These are phyloP conservation scores for Saturnispora diversa DNA, from an alignment of 805 yeast genomes.

Conservation along the genomic window DNA sequence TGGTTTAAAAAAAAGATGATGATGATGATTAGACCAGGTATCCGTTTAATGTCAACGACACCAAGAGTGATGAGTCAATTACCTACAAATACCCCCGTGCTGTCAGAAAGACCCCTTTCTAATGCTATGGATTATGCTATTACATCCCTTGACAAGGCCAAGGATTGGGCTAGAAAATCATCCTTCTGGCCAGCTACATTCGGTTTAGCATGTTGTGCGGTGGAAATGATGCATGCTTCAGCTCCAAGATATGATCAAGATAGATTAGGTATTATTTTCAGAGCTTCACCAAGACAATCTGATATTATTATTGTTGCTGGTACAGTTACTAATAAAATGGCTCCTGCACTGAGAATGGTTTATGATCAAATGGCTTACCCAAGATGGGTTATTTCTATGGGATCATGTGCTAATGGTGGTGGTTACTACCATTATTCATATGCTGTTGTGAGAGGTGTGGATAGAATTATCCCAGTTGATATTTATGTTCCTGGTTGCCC, in stretches of 20 bases:
- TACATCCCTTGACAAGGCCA: slow-evolving; percentile 72
- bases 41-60: slow-evolving; percentile 8
- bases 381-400: slow-evolving; percentile 92
- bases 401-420: slow-evolving; percentile 91
- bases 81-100: slow-evolving; percentile 64
- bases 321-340: slow-evolving; percentile 86
- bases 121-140: slow-evolving; percentile 71
- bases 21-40: slow-evolving; percentile 6
- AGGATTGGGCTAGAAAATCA: slow-evolving; percentile 87
- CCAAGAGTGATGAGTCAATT: slow-evolving; percentile 35
- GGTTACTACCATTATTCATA: slow-evolving; percentile 88
- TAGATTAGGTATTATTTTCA: slow-evolving; percentile 84
- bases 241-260: slow-evolving; percentile 90
- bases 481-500: slow-evolving; percentile 92
- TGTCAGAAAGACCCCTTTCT: slow-evolving; percentile 52
- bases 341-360: slow-evolving; percentile 86
- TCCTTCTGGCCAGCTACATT: slow-evolving; percentile 92
- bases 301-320: slow-evolving; percentile 93
- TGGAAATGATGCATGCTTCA: slow-evolving; percentile 91
- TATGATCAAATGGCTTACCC: slow-evolving; percentile 95
- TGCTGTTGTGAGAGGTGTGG: slow-evolving; percentile 85
- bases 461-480: slow-evolving; percentile 81
- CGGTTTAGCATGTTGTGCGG: slow-evolving; percentile 90
- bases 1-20: not conserved
- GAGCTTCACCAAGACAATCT: slow-evolving; percentile 89